phyloP scores from a whole-genome alignment of 1,139 yeast genomes.

The Hyphopichia wangnamkhiaoensis region DNA sequence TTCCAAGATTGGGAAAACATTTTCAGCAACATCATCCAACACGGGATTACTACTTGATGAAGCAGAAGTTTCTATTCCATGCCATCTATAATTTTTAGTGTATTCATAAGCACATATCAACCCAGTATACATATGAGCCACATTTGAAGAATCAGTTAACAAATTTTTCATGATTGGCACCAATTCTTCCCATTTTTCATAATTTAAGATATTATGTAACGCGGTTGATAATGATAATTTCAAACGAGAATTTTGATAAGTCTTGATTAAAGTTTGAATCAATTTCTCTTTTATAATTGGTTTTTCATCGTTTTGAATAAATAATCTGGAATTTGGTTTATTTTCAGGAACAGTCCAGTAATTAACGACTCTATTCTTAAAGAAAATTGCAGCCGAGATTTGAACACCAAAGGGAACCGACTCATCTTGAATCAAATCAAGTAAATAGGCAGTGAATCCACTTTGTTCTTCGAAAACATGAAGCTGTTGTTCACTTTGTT shows the following conservation, averaged over 20 bases:
- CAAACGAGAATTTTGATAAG: conserved; percentile 35
- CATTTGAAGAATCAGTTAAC: conserved; percentile 44
- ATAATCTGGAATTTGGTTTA: conserved; percentile 22
- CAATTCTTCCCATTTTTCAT: conserved; percentile 50
- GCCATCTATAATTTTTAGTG: conserved; percentile 58
- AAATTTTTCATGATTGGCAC: conserved; percentile 38
- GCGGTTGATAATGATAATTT: conserved; percentile 46
- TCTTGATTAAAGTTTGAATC: conserved; percentile 44
- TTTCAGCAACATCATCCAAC: conserved; percentile 49
- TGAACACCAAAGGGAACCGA: conserved; percentile 50
- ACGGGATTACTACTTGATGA: conserved; percentile 31
- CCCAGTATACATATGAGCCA: conserved; percentile 58
- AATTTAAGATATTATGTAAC: conserved; percentile 42
- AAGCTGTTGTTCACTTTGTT: conserved; percentile 44
- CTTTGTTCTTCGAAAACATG: conserved; percentile 45
- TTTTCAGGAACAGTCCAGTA: conserved; percentile 57
- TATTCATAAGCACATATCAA: conserved; percentile 58
- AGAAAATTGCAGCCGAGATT: conserved; percentile 64
- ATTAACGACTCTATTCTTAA: conserved; percentile 61
- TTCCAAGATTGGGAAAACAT: conserved; percentile 60
- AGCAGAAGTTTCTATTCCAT: conserved; percentile 47
- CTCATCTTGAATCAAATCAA: conserved; percentile 53
- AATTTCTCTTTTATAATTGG: conserved; percentile 51
- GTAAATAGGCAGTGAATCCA: conserved; percentile 59
- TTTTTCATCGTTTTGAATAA: conserved; percentile 52